phyloP scores from a whole-genome alignment of 352 stramenopile genomes.

The Globisporangium lucens region DNA sequence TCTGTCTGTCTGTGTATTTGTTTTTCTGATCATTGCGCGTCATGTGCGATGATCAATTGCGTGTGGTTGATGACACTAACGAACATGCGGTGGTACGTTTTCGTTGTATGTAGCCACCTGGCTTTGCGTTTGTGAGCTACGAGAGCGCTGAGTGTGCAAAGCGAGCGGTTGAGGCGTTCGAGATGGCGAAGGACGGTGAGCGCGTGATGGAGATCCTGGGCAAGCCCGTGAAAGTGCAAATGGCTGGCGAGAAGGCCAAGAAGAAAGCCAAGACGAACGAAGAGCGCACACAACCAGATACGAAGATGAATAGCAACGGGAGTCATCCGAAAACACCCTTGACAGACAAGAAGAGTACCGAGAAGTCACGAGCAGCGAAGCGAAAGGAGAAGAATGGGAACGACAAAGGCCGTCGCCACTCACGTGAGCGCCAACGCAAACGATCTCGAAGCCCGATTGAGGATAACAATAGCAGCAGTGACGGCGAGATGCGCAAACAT shows the following conservation, averaged over 20 bases:
- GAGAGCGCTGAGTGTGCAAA: slow-evolving; percentile 39
- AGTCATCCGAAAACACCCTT: neutral
- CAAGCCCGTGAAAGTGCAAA: slow-evolving; percentile 71
- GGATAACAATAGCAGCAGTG: neutral
- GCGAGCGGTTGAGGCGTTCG: slow-evolving; percentile 44
- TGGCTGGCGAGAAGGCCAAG: slow-evolving; percentile 43
- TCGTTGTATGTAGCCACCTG: slow-evolving; percentile 44
- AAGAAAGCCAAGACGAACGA: slow-evolving; percentile 5
- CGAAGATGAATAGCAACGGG: neutral
- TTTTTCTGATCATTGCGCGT: neutral
- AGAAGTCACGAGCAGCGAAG: neutral
- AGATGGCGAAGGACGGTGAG: slow-evolving; percentile 12
- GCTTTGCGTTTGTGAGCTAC: slow-evolving; percentile 80
- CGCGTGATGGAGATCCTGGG: slow-evolving; percentile 57
- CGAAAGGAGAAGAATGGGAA: neutral
- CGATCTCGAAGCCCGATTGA: neutral
- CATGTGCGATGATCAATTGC: neutral
- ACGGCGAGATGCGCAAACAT: neutral
- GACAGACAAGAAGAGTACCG: slow-evolving; percentile 7
- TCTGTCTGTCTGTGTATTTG: neutral
- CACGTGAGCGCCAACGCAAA: neutral
- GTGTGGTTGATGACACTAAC: no score
- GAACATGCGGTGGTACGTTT: no score
- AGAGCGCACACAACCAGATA: neutral
- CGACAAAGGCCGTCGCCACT: neutral